Conservation (phyloP, 202 grass and related monocot species). For the Digitaria exilis region DNA sequence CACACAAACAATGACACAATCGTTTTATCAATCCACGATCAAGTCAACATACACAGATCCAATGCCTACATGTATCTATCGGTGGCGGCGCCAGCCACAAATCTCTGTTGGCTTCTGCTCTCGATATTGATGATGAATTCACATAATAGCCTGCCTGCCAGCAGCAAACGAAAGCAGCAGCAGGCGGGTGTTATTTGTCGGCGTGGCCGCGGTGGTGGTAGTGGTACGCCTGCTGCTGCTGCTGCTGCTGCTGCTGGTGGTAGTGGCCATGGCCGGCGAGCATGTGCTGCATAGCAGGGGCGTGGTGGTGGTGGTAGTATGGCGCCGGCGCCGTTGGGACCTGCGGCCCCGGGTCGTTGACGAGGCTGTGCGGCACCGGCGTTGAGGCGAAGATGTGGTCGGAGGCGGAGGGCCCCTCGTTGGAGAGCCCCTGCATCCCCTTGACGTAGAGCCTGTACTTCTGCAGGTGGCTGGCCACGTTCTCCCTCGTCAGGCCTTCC, state of each 20-base stretch:
- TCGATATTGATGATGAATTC: too few species aligned
- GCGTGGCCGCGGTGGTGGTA: background rate
- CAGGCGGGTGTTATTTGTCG: slow-evolving; percentile 17
- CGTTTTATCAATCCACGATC: too few species aligned
- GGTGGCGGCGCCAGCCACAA: too few species aligned
- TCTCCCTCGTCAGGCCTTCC: slow-evolving; percentile 82
- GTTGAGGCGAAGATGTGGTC: slow-evolving; percentile 86
- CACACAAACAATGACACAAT: too few species aligned
- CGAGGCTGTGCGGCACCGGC: slow-evolving; percentile 57
- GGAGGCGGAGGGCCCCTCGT: slow-evolving; percentile 61
- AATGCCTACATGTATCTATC: too few species aligned
- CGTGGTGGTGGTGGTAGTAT: slow-evolving; percentile 26
- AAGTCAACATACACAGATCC: too few species aligned
- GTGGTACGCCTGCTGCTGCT: background rate
- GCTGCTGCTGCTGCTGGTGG: too few species aligned
- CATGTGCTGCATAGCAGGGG: slow-evolving; percentile 24
- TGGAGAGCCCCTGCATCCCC: slow-evolving; percentile 73
- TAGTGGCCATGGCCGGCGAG: slow-evolving; percentile 38
- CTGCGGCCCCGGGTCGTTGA: slow-evolving; percentile 47
- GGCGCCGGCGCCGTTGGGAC: slow-evolving; percentile 28
- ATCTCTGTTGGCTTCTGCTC: too few species aligned
- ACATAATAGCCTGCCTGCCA: too few species aligned
- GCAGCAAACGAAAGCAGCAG: too few species aligned
- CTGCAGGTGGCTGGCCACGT: slow-evolving; percentile 93
- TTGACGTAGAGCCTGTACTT: slow-evolving; percentile 94